phyloP scores from a whole-genome alignment of 192 early-diverging fungal species.

The Geosiphon pyriformis region DNA sequence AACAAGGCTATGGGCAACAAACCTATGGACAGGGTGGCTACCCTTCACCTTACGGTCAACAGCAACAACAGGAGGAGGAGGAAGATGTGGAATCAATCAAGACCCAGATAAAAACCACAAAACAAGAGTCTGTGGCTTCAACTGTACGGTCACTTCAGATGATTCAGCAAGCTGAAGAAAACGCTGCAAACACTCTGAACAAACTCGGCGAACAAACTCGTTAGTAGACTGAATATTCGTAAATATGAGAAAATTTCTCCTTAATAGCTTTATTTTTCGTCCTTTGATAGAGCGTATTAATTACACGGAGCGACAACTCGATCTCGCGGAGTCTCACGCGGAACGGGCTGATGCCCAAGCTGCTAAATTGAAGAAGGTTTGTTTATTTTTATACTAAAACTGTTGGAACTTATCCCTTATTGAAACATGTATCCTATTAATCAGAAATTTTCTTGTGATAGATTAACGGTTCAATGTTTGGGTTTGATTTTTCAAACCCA shows the following conservation, averaged over 20 bases:
- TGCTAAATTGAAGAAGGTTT: conserved; percentile 46
- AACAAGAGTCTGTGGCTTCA: conserved; percentile 61
- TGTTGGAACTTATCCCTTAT: too few relatives aligned
- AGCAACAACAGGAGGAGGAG: conserved; percentile 49
- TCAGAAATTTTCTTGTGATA: too few relatives aligned
- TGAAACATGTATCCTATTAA: too few relatives aligned
- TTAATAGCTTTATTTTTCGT: neutral
- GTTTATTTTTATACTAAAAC: too few relatives aligned
- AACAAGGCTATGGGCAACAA: conserved; percentile 20
- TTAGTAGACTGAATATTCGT: conserved; percentile 24
- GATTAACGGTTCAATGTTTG: conserved; percentile 73
- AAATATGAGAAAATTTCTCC: neutral
- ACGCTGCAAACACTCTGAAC: conserved; percentile 54
- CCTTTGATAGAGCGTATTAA: conserved; percentile 32
- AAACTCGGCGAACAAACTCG: conserved; percentile 62
- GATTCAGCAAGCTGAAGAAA: conserved; percentile 55
- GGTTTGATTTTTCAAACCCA: conserved; percentile 61
- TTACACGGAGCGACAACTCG: conserved; percentile 59
- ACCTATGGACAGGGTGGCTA: conserved; percentile 15
- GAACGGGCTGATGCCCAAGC: conserved; percentile 49
- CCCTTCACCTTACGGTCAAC: conserved; percentile 21
- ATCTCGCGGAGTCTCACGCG: conserved; percentile 55
- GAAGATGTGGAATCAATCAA: conserved; percentile 57
- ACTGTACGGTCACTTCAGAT: conserved; percentile 59
- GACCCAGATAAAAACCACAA: conserved; percentile 53